Evolutionary conservation across 306 rosid species (phyloP).

Genomic region (Biancaea sappan): DNA sequence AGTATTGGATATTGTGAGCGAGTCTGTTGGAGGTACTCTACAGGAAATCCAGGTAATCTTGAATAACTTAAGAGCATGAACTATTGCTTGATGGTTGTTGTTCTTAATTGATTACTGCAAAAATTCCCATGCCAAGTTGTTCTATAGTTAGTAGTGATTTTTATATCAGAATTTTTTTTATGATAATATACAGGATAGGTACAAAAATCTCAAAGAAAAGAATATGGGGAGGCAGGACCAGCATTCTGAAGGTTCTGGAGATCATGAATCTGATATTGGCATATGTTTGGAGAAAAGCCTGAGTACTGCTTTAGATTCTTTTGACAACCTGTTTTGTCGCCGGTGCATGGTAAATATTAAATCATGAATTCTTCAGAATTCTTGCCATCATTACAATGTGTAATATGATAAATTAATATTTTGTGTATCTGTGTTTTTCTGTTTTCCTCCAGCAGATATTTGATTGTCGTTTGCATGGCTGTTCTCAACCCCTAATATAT

Average conservation of each 20-base stretch:
- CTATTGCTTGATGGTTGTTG: conserved; percentile 35
- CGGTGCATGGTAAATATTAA: conserved; percentile 80
- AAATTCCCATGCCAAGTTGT: conserved; percentile 10
- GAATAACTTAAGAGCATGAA: conserved; percentile 15
- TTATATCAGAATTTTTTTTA: conserved; percentile 26
- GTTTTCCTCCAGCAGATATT: conserved; percentile 71
- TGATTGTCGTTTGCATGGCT: conserved; percentile 95
- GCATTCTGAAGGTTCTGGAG: conserved; percentile 47
- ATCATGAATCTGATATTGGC: conserved; percentile 48
- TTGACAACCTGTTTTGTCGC: conserved; percentile 94
- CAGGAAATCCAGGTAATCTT: conserved; percentile 77
- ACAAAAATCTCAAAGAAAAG: conserved; percentile 64
- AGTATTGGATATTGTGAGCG: conserved; percentile 64
- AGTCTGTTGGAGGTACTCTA: conserved; percentile 70
- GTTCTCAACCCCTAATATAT: conserved; percentile 73
- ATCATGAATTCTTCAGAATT: conserved; percentile 31
- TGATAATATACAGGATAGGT: conserved; percentile 67
- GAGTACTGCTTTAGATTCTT: conserved; percentile 85
- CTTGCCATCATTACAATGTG: conserved; percentile 20
- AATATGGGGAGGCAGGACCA: conserved; percentile 43
- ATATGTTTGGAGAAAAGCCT: conserved; percentile 76
- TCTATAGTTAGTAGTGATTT: conserved; percentile 24
- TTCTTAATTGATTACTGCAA: conserved; percentile 12
- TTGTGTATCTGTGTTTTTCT: conserved; percentile 35
- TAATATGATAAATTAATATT: conserved; percentile 16